Conservation (phyloP, 371 early-diverging fungal genomes). For the Paraphysoderma sedebokerense region DNA sequence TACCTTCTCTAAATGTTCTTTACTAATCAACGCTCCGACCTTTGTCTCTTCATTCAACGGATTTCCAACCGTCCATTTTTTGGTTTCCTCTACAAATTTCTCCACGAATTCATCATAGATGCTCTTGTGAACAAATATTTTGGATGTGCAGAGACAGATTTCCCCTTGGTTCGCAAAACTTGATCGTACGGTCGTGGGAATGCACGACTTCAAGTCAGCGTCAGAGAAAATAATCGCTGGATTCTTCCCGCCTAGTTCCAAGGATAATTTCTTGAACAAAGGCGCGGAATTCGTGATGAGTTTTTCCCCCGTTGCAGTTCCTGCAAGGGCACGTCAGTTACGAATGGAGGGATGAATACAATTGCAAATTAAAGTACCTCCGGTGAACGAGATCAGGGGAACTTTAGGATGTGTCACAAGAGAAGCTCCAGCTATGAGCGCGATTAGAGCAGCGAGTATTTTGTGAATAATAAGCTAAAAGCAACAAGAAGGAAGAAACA, state of each 20-base stretch:
- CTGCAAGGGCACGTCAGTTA: constrained; percentile 6
- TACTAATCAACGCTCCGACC: constrained; percentile 40
- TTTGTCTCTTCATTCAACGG: constrained; percentile 28
- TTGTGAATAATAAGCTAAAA: not conserved
- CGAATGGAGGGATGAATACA: not conserved
- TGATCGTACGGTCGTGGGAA: constrained; percentile 30
- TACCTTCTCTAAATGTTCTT: constrained; percentile 49
- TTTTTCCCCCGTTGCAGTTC: constrained; percentile 45
- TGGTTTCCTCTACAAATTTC: constrained; percentile 16
- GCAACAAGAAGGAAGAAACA: not conserved
- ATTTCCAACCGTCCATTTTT: constrained; percentile 40
- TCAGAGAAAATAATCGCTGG: constrained; percentile 56
- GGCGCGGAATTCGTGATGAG: constrained; percentile 29
- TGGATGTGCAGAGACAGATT: constrained; percentile 38
- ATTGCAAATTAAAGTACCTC: constrained; percentile 17
- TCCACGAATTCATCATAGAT: constrained; percentile 40
- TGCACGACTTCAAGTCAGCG: constrained; percentile 38
- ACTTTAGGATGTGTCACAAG: constrained; percentile 46
- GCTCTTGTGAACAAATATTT: constrained; percentile 44
- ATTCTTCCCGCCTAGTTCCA: constrained; percentile 66
- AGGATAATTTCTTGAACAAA: constrained; percentile 41
- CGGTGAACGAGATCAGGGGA: constrained; percentile 54
- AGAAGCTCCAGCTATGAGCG: constrained; percentile 34
- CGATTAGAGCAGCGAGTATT: constrained; percentile 2
- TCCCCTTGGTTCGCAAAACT: constrained; percentile 60